phyloP scores from a whole-genome alignment of 2,329 filamentous ascomycete genomes.

The Didymella keratinophila region DNA sequence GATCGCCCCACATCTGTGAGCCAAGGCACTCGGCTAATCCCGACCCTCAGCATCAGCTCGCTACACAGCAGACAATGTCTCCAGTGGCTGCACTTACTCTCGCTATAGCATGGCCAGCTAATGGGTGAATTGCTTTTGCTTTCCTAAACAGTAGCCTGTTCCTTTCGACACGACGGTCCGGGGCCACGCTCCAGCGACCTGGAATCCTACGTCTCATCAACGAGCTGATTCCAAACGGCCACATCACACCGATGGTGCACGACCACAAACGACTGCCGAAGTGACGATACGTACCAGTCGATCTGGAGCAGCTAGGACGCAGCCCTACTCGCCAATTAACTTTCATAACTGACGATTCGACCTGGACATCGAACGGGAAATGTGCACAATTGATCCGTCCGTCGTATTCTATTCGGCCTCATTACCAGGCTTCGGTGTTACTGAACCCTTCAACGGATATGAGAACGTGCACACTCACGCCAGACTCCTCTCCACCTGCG shows the following conservation, averaged over 20 bases:
- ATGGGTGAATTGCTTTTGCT: neutral
- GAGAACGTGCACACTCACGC: conserved; percentile 6
- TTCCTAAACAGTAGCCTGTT: neutral
- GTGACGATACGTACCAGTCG: conserved; percentile 6
- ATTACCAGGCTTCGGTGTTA: conserved; percentile 12
- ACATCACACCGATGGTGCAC: conserved; percentile 9
- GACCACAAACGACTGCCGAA: conserved; percentile 5
- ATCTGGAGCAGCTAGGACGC: conserved; percentile 6
- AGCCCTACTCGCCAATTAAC: conserved; percentile 11
- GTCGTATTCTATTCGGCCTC: conserved; percentile 10
- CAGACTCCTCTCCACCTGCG: conserved; percentile 2
- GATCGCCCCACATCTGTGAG: conserved; percentile 11
- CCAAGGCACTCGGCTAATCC: conserved; percentile 6
- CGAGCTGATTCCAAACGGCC: conserved; percentile 1
- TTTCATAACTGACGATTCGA: conserved; percentile 4
- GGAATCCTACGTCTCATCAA: conserved; percentile 2
- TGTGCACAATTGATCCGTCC: conserved; percentile 2
- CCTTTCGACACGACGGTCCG: neutral
- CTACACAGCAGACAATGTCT: conserved; percentile 5
- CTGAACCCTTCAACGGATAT: conserved; percentile 1
- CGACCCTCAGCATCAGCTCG: conserved; percentile 11
- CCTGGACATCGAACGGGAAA: neutral
- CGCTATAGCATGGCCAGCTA: neutral
- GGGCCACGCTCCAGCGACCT: neutral
- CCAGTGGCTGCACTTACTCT: neutral